These are phyloP conservation scores for Tricholoma flavovirens DNA, from an alignment of 768 basidiomycete species.

Conservation along the genomic window DNA sequence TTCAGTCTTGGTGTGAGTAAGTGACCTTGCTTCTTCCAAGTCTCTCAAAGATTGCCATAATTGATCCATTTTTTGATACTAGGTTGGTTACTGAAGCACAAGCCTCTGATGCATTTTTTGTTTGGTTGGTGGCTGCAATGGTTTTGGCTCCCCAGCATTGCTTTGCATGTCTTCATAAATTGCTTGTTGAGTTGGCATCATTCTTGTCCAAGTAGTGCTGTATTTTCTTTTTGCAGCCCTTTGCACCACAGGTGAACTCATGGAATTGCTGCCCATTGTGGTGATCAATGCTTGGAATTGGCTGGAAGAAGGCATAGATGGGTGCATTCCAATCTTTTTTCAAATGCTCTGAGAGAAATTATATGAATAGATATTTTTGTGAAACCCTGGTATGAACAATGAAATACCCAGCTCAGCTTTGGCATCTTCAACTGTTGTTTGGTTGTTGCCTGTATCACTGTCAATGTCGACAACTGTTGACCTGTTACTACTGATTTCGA, in stretches of 20 bases:
- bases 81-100: too few species aligned
- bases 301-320: background rate
- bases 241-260: too few species aligned
- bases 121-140: slow-evolving; percentile 15
- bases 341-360: background rate
- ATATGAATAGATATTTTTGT: background rate
- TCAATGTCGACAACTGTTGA: too few species aligned
- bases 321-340: too few species aligned
- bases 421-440: background rate
- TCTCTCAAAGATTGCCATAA: too few species aligned
- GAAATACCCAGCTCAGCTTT: background rate
- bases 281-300: background rate
- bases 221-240: too few species aligned
- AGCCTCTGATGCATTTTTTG: too few species aligned
- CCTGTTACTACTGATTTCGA: too few species aligned
- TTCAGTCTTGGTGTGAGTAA: slow-evolving; percentile 23
- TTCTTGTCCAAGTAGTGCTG: too few species aligned
- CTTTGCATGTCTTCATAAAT: slow-evolving; percentile 21
- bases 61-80: too few species aligned
- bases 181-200: too few species aligned
- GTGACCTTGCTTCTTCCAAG: too few species aligned
- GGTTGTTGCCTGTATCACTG: background rate
- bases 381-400: background rate
- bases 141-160: slow-evolving; percentile 26
- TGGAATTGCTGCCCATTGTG: background rate